Evolutionary conservation across 2,329 filamentous ascomycete genomes (phyloP).

Genomic region (Talaromyces sp.): DNA sequence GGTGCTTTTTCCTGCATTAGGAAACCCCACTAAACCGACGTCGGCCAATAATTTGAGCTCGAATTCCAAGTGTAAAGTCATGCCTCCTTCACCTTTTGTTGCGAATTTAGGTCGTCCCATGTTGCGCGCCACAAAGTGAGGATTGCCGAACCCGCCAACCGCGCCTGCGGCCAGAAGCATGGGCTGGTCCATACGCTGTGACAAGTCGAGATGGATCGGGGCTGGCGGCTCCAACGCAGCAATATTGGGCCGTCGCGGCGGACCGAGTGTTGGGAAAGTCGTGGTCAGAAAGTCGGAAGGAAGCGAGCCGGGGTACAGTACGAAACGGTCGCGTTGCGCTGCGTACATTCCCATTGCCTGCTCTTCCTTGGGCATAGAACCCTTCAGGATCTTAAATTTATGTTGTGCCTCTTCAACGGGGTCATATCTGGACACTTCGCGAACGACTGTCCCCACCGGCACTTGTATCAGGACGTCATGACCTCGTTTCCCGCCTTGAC

Average conservation of each 20-base stretch:
- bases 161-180: constrained; percentile 83
- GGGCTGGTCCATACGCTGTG: constrained; percentile 71
- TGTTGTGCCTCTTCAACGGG: constrained; percentile 64
- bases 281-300: constrained; percentile 62
- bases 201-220: constrained; percentile 69
- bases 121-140: constrained; percentile 79
- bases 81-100: constrained; percentile 74
- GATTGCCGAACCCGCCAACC: constrained; percentile 85
- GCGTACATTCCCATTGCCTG: constrained; percentile 40
- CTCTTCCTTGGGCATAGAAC: constrained; percentile 31
- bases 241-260: constrained; percentile 53
- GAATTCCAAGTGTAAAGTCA: constrained; percentile 73
- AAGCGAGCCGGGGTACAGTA: constrained; percentile 75
- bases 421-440: constrained; percentile 74
- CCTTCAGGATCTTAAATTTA: constrained; percentile 18
- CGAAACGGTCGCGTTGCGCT: constrained; percentile 65
- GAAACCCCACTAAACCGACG: constrained; percentile 87
- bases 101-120: constrained; percentile 76
- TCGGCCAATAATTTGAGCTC: constrained; percentile 95
- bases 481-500: constrained; percentile 64
- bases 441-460: constrained; percentile 84
- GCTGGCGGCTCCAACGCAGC: constrained; percentile 63
- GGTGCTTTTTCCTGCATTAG: constrained; percentile 94
- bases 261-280: constrained; percentile 54
- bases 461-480: constrained; percentile 85